Evolutionary conservation across 2,329 filamentous ascomycete genomes (phyloP).

Genomic region (Shiraia sp.): DNA sequence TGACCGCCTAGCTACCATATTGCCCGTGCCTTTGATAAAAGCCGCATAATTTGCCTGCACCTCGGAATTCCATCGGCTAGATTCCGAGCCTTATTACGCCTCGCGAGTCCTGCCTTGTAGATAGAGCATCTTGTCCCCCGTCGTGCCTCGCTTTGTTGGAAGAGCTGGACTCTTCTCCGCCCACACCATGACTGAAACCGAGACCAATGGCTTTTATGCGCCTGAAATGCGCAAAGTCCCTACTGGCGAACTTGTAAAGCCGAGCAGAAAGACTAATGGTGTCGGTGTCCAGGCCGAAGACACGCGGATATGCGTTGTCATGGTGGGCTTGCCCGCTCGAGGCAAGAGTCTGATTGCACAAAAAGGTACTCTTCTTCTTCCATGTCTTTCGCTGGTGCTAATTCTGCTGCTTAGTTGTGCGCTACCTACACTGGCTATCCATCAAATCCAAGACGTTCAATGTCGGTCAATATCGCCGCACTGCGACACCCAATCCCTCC

Average conservation of each 20-base stretch:
- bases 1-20: constrained; percentile 21
- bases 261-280: constrained; percentile 58
- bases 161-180: constrained; percentile 32
- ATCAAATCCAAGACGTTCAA: constrained; percentile 96
- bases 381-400: constrained; percentile 5
- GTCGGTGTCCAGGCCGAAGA: constrained; percentile 87
- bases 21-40: constrained; percentile 14
- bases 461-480: constrained; percentile 91
- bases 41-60: constrained; percentile 24
- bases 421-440: constrained; percentile 95
- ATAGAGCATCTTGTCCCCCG: constrained; percentile 18
- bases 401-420: constrained; percentile 47
- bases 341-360: constrained; percentile 98
- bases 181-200: constrained; percentile 27
- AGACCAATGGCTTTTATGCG: constrained; percentile 43
- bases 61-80: constrained; percentile 36
- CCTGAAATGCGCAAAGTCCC: constrained; percentile 47
- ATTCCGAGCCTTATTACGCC: constrained; percentile 31
- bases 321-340: constrained; percentile 94
- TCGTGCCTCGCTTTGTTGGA: constrained; percentile 8
- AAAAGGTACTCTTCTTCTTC: constrained; percentile 68
- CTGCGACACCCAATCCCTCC: constrained; percentile 83
- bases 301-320: constrained; percentile 95
- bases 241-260: constrained; percentile 50
- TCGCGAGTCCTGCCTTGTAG: constrained; percentile 15